A percentile compares a stretch with the other conserved stretches of the same genome.
Evolutionary conservation across 805 yeast genomes (phyloP).

Genomic region (Hanseniaspora lindneri): DNA sequence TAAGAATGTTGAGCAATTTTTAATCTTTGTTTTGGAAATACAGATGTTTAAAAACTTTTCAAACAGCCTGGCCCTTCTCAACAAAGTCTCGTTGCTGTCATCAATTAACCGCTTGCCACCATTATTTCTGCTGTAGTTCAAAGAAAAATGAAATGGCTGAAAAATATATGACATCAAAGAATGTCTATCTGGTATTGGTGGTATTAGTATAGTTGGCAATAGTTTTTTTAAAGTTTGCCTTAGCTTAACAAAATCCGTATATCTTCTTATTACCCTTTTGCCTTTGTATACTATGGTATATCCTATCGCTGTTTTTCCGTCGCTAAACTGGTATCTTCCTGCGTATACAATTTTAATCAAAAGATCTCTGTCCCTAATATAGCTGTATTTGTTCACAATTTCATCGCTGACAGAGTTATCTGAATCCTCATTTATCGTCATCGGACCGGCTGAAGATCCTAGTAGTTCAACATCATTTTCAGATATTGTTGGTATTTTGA

Average conservation of each 20-base stretch:
- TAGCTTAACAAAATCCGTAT: slow-evolving; percentile 82
- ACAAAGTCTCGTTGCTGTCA: slow-evolving; percentile 11
- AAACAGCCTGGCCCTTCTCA: slow-evolving; percentile 60
- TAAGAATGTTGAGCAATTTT: slow-evolving; percentile 50
- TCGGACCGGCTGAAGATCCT: not conserved
- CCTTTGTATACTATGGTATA: slow-evolving; percentile 64
- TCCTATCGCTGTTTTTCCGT: slow-evolving; percentile 62
- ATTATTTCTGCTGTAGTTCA: slow-evolving; percentile 7
- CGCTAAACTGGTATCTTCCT: slow-evolving; percentile 72
- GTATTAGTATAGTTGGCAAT: slow-evolving; percentile 72
- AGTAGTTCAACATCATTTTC: not conserved
- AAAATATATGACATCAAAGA: slow-evolving; percentile 39
- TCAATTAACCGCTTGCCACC: slow-evolving; percentile 42
- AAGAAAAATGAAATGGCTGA: slow-evolving; percentile 28
- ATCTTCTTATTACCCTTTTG: slow-evolving; percentile 60
- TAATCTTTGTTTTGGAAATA: slow-evolving; percentile 41
- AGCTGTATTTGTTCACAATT: not conserved
- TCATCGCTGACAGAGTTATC: not conserved
- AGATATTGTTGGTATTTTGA: slow-evolving; percentile 3
- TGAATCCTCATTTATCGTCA: not conserved
- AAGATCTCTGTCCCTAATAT: not conserved
- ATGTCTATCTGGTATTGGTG: slow-evolving; percentile 89
- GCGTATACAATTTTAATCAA: slow-evolving; percentile 59
- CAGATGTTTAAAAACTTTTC: slow-evolving; percentile 72
- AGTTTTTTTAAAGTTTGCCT: slow-evolving; percentile 57